Percentiles rank a stretch among this genome's conserved stretches.
Evolutionary conservation across 1,284 basidiomycete species (phyloP).

Genomic region (Trichosporon inkin): DNA sequence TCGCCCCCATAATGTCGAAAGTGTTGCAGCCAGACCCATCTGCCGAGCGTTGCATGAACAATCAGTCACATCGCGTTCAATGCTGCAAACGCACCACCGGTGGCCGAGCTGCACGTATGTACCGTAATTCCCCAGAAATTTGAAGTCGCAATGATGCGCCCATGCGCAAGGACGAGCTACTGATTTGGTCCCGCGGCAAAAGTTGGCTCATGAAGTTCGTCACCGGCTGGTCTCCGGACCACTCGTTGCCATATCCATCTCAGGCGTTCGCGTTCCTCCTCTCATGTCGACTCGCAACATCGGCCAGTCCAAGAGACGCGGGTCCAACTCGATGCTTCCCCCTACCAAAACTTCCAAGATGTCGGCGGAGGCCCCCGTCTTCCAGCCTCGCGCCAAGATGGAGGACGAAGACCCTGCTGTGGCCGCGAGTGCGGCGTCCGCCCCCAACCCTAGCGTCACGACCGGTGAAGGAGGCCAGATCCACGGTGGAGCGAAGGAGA

Average conservation of each 20-base stretch:
- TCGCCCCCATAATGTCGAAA: constrained; percentile 1
- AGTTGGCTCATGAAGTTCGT: constrained; percentile 19
- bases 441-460: constrained; percentile 7
- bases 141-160: background rate
- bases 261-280: background rate
- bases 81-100: no score
- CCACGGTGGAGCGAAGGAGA: constrained; percentile 11
- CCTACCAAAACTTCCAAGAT: constrained; percentile 40
- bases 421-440: constrained; percentile 15
- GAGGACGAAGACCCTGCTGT: constrained; percentile 18
- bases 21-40: no score
- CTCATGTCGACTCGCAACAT: constrained; percentile 21
- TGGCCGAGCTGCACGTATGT: no score
- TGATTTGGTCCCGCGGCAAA: constrained; percentile 15
- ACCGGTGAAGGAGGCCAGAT: constrained; percentile 12
- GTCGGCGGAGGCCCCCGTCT: constrained; percentile 44
- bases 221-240: background rate
- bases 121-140: background rate
- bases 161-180: background rate
- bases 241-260: constrained; percentile 4
- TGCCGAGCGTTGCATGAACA: no score
- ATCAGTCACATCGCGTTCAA: no score
- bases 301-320: constrained; percentile 32
- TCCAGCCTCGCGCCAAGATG: constrained; percentile 27
- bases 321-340: constrained; percentile 23